Conservation (phyloP, 2,329 filamentous ascomycete genomes). For the Pochonia chlamydosporia region DNA sequence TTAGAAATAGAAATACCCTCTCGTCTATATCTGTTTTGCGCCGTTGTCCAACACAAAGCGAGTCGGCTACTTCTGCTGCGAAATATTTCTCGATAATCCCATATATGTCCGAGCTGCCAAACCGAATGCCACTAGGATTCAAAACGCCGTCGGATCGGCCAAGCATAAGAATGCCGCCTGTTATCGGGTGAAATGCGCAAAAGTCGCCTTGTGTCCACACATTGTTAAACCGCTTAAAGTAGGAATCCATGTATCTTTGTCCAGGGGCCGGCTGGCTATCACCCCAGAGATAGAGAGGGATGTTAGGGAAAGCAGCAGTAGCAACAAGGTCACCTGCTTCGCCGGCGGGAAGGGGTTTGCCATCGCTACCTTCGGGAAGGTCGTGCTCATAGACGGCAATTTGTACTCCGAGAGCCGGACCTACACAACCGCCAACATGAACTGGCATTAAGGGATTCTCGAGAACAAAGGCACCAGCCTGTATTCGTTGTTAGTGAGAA, state of each 20-base stretch:
- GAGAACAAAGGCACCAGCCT: conserved; percentile 54
- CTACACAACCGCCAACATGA: conserved; percentile 49
- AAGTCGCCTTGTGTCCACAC: conserved; percentile 86
- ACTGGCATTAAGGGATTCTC: conserved; percentile 67
- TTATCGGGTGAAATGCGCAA: conserved; percentile 62
- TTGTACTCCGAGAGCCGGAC: conserved; percentile 41
- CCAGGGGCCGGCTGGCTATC: conserved; percentile 43
- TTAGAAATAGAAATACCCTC: conserved; percentile 47
- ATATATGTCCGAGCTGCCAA: conserved; percentile 78
- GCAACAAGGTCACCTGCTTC: conserved; percentile 71
- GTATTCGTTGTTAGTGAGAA: not conserved
- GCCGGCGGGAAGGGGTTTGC: conserved; percentile 47
- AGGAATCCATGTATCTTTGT: conserved; percentile 52
- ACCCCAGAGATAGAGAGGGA: conserved; percentile 63
- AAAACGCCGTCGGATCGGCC: conserved; percentile 73
- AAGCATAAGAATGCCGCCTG: conserved; percentile 59
- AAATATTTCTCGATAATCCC: conserved; percentile 65
- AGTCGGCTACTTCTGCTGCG: conserved; percentile 56
- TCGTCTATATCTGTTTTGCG: conserved; percentile 51
- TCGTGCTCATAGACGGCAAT: conserved; percentile 60
- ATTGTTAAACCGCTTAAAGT: conserved; percentile 57
- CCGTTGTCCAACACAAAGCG: conserved; percentile 75
- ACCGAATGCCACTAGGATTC: conserved; percentile 73
- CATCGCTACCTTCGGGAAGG: conserved; percentile 37
- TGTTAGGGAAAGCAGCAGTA: conserved; percentile 66